phyloP scores from a whole-genome alignment of 164 flowering plant species.

The Taxillus chinensis region DNA sequence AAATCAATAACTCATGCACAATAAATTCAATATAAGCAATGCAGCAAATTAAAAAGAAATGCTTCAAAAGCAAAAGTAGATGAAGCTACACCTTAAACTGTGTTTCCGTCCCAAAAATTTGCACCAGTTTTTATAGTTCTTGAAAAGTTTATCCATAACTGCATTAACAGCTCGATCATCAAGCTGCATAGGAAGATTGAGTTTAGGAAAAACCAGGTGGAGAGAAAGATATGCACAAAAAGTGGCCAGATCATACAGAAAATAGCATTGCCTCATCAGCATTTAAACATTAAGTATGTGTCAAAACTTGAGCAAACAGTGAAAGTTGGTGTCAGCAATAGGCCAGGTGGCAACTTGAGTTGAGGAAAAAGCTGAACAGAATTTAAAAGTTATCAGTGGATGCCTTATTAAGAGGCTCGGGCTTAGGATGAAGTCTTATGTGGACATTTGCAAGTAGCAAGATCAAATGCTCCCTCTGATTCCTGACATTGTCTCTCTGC shows the following conservation, averaged over 20 bases:
- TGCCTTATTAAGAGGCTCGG: constrained; percentile 88
- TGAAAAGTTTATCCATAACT: constrained; percentile 78
- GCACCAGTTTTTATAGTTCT: constrained; percentile 98
- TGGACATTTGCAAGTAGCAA: constrained; percentile 79
- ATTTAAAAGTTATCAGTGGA: constrained; percentile 1
- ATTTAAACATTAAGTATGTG: too few species aligned
- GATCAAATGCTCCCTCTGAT: constrained; percentile 90
- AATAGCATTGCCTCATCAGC: too few species aligned
- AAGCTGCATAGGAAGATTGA: constrained; percentile 41
- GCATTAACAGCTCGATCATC: constrained; percentile 93
- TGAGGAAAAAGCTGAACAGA: background rate
- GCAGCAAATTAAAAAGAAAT: background rate
- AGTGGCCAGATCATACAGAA: too few species aligned
- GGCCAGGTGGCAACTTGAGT: background rate
- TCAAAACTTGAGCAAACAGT: too few species aligned
- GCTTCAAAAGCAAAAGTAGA: constrained; percentile 7
- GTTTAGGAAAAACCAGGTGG: background rate
- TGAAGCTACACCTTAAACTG: constrained; percentile 75
- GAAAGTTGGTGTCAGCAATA: too few species aligned
- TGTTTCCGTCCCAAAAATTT: constrained; percentile 89
- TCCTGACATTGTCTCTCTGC: constrained; percentile 96
- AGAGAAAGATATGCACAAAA: background rate
- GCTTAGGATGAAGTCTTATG: constrained; percentile 77
- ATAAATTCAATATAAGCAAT: background rate
- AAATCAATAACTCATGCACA: background rate